These are phyloP conservation scores for Ceratocystis smalleyi DNA, from an alignment of 2,329 filamentous ascomycete genomes.

Conservation along the genomic window DNA sequence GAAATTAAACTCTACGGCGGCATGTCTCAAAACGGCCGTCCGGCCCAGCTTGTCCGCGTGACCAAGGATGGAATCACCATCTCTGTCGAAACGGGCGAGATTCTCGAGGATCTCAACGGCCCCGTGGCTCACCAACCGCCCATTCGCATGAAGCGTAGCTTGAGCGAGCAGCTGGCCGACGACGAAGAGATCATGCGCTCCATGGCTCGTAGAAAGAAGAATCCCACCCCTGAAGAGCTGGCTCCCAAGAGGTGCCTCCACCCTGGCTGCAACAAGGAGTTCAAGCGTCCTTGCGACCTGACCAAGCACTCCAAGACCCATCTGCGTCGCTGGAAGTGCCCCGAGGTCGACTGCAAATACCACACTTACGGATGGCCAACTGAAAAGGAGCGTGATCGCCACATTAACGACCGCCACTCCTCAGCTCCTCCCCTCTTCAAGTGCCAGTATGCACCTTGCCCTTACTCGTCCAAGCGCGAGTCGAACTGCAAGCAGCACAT, in stretches of 20 bases:
- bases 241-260: constrained; percentile 64
- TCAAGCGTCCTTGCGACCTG: constrained; percentile 91
- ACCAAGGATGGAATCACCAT: constrained; percentile 67
- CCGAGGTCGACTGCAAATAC: constrained; percentile 71
- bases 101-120: constrained; percentile 36
- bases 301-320: constrained; percentile 99
- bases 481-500: constrained; percentile 98
- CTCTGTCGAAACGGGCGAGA: constrained; percentile 56
- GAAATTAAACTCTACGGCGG: constrained; percentile 70
- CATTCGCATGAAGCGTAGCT: constrained; percentile 48
- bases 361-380: constrained; percentile 84
- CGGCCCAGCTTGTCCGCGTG: constrained; percentile 68
- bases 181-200: constrained; percentile 75
- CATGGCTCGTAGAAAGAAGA: constrained; percentile 93
- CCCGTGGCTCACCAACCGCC: constrained; percentile 27
- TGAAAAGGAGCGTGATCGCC: constrained; percentile 91
- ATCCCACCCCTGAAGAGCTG: constrained; percentile 69
- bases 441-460: constrained; percentile 70
- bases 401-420: constrained; percentile 93
- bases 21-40: constrained; percentile 63
- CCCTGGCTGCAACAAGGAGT: constrained; percentile 69
- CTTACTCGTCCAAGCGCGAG: constrained; percentile 88
- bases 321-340: constrained; percentile 90
- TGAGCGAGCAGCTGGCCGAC: constrained; percentile 55
- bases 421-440: constrained; percentile 62